Base-by-base conservation (phyloP, 371 early-diverging fungal species). In the Mucor indicus region DNA sequence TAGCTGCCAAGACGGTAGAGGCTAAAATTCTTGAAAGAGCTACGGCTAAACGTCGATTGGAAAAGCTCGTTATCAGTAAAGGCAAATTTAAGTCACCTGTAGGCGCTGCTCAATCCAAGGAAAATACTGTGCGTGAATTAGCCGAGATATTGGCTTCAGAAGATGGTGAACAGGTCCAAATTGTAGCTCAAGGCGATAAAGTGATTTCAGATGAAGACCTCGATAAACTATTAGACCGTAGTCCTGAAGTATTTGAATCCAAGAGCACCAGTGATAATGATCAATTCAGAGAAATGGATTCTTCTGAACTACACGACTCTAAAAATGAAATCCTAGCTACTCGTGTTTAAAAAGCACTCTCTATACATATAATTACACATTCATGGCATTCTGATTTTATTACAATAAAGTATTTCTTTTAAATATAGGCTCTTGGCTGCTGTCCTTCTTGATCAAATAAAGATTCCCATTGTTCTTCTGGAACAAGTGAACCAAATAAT, bases 51-150 rank as follows among this genome's bases (percentile, higher is more conserved):
- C 83, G 95, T 42, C 81, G 85, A 49, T 67, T 98, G 13, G 96
- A 96, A 57, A 93, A 95, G 55, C 61, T 92, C 12, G 92, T 93
- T 20, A 93, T 92, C 41, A 87, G 88, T 48, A 85, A 87, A 53
- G 81, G 86, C 48, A 63, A 63, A 40, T 89, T 90, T 72, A 90
- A 85, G 60, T 68, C 71, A 17, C 55, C 72, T 38, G 50, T 64
- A 13, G 5, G 29, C n/a, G 11, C 42, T 46, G 17, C 20, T 48
- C 38, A n/a, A 25, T 27, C 58, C 15, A 64, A 64, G 37, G 57
- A 65, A 48, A 70, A 39, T 17, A 68, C 77, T 2, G 51, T 84
- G 0, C 69, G 72, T 20, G 91, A 91, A 32, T 68, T 91, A 25
- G 84, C 85, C 0, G 85, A 85, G n/a, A 87, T 91, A 45, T 50